Percentiles rank a stretch among this genome's conserved stretches.
These are phyloP conservation scores for Phytopythium kandeliae DNA, from an alignment of 352 stramenopile species.

Conservation along the genomic window DNA sequence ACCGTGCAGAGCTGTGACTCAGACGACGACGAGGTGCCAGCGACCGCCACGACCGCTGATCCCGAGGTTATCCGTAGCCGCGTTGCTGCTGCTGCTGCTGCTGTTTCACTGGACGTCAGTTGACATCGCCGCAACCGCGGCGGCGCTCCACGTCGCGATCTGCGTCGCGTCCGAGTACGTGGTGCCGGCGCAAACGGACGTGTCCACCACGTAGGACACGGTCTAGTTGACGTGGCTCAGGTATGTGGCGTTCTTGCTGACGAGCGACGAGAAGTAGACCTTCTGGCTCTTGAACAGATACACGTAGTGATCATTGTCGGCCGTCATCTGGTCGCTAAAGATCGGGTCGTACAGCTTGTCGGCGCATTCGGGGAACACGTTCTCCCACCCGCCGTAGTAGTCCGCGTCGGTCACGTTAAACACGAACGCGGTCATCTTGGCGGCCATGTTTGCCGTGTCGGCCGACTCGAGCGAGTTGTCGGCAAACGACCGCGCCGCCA, in stretches of 20 bases:
- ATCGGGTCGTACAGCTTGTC: constrained; percentile 54
- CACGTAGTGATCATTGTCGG: constrained; percentile 59
- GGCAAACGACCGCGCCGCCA: constrained; percentile 41
- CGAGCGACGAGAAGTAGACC: constrained; percentile 76
- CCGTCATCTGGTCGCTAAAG: constrained; percentile 42
- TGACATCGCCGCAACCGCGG: constrained; percentile 29
- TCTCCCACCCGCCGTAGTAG: constrained; percentile 27
- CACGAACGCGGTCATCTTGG: constrained; percentile 57
- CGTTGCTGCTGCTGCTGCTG: constrained; percentile 7
- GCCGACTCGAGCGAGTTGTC: constrained; percentile 51
- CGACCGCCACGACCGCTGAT: not conserved
- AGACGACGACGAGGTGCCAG: constrained; percentile 62
- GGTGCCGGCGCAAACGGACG: constrained; percentile 41
- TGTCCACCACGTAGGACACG: constrained; percentile 43
- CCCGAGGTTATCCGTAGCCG: not conserved
- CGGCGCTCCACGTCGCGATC: constrained; percentile 44
- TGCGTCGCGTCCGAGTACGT: constrained; percentile 57
- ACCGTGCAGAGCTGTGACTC: constrained; percentile 22
- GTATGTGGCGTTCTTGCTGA: constrained; percentile 62
- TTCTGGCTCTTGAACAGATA: constrained; percentile 76
- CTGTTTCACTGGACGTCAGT: constrained; percentile 18
- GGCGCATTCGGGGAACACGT: constrained; percentile 37
- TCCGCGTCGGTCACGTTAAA: constrained; percentile 26
- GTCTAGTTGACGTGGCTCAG: constrained; percentile 45
- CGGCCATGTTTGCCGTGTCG: constrained; percentile 63